Percentiles rank a stretch among this genome's conserved stretches.
Conservation (phyloP, 805 yeast species). For the Nakazawaea wyomingensis region DNA sequence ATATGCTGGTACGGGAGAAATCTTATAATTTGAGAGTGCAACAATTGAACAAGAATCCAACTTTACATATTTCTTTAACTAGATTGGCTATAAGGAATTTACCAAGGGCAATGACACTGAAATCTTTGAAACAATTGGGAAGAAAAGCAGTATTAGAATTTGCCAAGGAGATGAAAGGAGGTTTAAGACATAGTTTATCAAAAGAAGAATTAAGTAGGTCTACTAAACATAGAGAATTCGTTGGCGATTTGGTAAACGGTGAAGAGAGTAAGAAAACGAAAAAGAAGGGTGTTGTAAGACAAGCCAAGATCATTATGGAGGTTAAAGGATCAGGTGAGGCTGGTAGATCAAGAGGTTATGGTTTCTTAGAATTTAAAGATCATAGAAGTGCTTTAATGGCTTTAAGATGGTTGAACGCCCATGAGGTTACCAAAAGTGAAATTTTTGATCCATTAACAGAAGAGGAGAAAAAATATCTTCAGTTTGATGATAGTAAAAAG, state of each 20-base stretch:
- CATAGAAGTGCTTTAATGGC: conserved; percentile 95
- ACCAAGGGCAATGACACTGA: conserved; percentile 88
- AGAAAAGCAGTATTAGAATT: conserved; percentile 93
- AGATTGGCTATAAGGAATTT: conserved; percentile 91
- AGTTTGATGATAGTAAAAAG: conserved; percentile 48
- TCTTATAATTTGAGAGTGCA: conserved; percentile 82
- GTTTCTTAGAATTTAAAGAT: conserved; percentile 88
- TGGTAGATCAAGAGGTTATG: conserved; percentile 96
- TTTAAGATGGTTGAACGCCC: conserved; percentile 94
- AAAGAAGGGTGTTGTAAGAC: conserved; percentile 86
- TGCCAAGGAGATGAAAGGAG: conserved; percentile 80
- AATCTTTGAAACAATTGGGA: conserved; percentile 84
- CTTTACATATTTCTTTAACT: conserved; percentile 88
- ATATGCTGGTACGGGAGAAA: conserved; percentile 82
- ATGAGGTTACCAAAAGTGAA: conserved; percentile 70
- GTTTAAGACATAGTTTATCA: conserved; percentile 73
- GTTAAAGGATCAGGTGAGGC: conserved; percentile 80
- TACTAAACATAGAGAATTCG: conserved; percentile 47
- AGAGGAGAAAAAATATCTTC: conserved; percentile 56
- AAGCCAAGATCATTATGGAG: conserved; percentile 90
- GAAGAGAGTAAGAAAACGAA: conserved; percentile 57
- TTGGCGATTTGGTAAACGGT: conserved; percentile 32
- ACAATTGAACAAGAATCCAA: conserved; percentile 85
- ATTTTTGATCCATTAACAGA: conserved; percentile 64
- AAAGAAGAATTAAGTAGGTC: conserved; percentile 88